Percentiles rank a stretch among this genome's conserved stretches.
phyloP scores from a whole-genome alignment of 371 early-diverging fungal species.

The Apophysomyces sp. region DNA sequence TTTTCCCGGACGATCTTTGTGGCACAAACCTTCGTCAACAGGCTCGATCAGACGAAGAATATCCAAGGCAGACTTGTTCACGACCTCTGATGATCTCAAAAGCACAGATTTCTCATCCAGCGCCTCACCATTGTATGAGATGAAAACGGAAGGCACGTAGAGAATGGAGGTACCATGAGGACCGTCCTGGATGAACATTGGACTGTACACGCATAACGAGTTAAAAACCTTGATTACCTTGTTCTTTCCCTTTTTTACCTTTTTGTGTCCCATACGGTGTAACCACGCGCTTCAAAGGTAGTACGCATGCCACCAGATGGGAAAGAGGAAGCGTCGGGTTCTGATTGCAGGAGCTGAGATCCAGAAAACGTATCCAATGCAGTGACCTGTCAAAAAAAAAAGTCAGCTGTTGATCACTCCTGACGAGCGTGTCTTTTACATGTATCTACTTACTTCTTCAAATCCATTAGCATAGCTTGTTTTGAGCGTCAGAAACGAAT shows the following conservation, averaged over 20 bases:
- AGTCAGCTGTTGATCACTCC: conserved; percentile 2
- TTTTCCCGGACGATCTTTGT: neutral
- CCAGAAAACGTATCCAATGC: conserved; percentile 96
- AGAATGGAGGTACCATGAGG: conserved; percentile 90
- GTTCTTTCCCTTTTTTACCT: conserved; percentile 31
- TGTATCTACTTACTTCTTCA: conserved; percentile 62
- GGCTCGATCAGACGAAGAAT: conserved; percentile 75
- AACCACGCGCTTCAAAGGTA: conserved; percentile 98
- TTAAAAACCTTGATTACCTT: conserved; percentile 1
- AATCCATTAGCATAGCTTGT: conserved; percentile 69
- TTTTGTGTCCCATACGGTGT: conserved; percentile 98
- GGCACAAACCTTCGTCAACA: conserved; percentile 46
- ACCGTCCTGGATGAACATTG: conserved; percentile 93
- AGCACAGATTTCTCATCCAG: conserved; percentile 98
- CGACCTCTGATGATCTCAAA: conserved; percentile 84
- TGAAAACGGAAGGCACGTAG: conserved; percentile 97
- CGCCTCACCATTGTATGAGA: conserved; percentile 98
- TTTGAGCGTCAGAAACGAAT: conserved; percentile 91
- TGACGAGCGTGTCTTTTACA: neutral
- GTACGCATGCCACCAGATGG: conserved; percentile 97
- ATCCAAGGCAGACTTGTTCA: conserved; percentile 78
- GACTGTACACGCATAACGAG: conserved; percentile 49
- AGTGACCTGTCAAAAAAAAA: conserved; percentile 47
- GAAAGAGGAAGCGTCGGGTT: conserved; percentile 99
- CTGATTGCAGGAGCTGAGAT: conserved; percentile 94